Percentiles rank a stretch among this genome's conserved stretches.
Conservation (phyloP, 495 filamentous ascomycete genomes). For the Annulohypoxylon moriforme region DNA sequence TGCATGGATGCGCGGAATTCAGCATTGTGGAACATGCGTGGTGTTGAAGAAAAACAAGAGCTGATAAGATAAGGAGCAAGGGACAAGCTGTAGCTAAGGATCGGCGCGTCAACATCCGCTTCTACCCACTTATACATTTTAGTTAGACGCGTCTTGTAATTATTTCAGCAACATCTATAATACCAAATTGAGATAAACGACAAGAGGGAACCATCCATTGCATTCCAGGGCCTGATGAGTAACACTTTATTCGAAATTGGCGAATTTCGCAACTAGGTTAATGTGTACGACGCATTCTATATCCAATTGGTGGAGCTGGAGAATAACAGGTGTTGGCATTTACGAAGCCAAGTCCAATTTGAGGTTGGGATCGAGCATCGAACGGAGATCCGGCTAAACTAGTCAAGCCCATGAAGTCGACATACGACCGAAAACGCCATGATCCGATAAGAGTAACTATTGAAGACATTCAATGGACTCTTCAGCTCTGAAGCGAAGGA, state of each 20-base stretch:
- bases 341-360: not conserved
- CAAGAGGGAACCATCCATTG: not conserved
- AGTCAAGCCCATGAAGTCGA: constrained; percentile 16
- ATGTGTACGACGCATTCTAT: not conserved
- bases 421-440: constrained; percentile 24
- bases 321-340: constrained; percentile 12
- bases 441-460: constrained; percentile 17
- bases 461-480: constrained; percentile 57
- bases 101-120: constrained; percentile 30
- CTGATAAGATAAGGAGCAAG: constrained; percentile 38
- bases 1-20: not conserved
- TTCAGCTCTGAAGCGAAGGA: constrained; percentile 72
- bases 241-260: not conserved
- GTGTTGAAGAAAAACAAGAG: constrained; percentile 7
- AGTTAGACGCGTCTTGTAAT: constrained; percentile 28
- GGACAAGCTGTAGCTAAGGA: not conserved
- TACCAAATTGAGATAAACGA: not conserved
- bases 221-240: constrained; percentile 17
- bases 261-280: not conserved
- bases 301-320: constrained; percentile 5
- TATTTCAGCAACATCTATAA: constrained; percentile 12
- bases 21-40: not conserved
- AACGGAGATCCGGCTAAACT: not conserved
- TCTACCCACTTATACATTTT: constrained; percentile 15
- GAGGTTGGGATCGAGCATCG: not conserved